Percentiles rank a stretch among this genome's conserved stretches.
These are phyloP conservation scores for Auxenochlorella pyrenoidosa DNA, from an alignment of 139 green algal species.

Conservation along the genomic window DNA sequence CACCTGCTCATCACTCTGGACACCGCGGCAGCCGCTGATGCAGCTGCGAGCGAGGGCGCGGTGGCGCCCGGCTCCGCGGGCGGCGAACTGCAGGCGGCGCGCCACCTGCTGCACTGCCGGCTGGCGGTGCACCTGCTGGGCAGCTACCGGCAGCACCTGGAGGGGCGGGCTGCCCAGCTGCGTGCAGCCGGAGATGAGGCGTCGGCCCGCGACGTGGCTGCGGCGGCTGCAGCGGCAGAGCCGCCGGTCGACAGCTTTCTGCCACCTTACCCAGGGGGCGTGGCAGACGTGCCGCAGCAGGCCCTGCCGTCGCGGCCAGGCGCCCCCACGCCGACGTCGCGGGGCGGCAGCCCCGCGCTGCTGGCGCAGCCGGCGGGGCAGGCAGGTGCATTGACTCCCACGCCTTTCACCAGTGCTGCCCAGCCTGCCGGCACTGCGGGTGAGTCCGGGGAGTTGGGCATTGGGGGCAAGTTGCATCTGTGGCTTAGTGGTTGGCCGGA, in stretches of 20 bases:
- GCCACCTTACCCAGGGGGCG: conserved; percentile 24
- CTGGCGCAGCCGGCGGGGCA: background rate
- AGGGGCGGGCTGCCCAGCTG: background rate
- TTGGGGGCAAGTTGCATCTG: background rate
- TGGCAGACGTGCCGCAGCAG: conserved; percentile 25
- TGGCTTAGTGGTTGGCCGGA: background rate
- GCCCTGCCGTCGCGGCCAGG: conserved; percentile 18
- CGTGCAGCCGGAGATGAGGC: background rate
- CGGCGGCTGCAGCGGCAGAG: background rate
- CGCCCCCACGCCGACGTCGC: background rate
- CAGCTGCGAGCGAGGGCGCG: background rate
- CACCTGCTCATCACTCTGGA: conserved; percentile 32
- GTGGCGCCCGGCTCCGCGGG: background rate
- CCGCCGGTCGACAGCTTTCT: conserved; percentile 13
- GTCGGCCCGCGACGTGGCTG: background rate
- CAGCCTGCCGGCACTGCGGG: background rate
- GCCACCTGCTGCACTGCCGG: conserved; percentile 37
- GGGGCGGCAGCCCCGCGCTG: background rate
- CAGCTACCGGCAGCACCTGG: conserved; percentile 20
- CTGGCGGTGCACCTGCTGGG: conserved; percentile 40
- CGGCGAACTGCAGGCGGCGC: conserved; percentile 17
- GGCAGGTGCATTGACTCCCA: background rate
- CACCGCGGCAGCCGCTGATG: background rate
- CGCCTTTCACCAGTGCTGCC: background rate
- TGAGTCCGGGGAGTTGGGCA: background rate